Evolutionary conservation across 768 basidiomycete genomes (phyloP).

Genomic region (Russula sp.): DNA sequence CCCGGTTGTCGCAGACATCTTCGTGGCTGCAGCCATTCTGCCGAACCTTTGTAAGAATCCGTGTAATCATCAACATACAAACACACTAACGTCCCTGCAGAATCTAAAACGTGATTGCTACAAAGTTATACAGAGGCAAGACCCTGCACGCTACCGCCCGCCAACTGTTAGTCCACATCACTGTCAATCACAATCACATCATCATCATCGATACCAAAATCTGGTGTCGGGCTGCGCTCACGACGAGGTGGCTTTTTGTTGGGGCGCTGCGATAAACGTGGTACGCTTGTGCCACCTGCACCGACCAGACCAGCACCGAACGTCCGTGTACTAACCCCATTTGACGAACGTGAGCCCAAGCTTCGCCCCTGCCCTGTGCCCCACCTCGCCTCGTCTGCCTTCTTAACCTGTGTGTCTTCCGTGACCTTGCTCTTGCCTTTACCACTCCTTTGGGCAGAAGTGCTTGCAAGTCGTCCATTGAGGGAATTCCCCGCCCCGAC

Average conservation of each 20-base stretch:
- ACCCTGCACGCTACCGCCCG: background rate
- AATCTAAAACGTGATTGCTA: slow-evolving; percentile 7
- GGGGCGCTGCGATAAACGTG: slow-evolving; percentile 38
- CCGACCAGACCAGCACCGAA: slow-evolving; percentile 39
- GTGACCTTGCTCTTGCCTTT: slow-evolving; percentile 40
- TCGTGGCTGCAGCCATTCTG: background rate
- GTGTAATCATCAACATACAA: background rate
- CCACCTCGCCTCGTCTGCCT: slow-evolving; percentile 26
- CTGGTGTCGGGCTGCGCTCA: slow-evolving; percentile 60
- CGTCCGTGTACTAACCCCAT: slow-evolving; percentile 33
- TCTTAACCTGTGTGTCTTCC: slow-evolving; percentile 19
- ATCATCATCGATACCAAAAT: slow-evolving; percentile 81
- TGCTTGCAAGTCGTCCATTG: slow-evolving; percentile 41
- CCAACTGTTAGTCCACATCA: slow-evolving; percentile 35
- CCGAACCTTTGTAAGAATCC: background rate
- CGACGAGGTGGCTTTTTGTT: slow-evolving; percentile 29
- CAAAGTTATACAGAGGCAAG: background rate
- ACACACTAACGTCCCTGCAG: slow-evolving; percentile 4
- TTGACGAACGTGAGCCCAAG: slow-evolving; percentile 40
- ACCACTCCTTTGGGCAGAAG: slow-evolving; percentile 40
- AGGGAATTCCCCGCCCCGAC: slow-evolving; percentile 63
- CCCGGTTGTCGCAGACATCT: background rate
- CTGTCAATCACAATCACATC: slow-evolving; percentile 83
- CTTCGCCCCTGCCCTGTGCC: slow-evolving; percentile 37
- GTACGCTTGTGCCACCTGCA: slow-evolving; percentile 49